phyloP scores from a whole-genome alignment of 163 green algal genomes.

The Prototheca cutis region DNA sequence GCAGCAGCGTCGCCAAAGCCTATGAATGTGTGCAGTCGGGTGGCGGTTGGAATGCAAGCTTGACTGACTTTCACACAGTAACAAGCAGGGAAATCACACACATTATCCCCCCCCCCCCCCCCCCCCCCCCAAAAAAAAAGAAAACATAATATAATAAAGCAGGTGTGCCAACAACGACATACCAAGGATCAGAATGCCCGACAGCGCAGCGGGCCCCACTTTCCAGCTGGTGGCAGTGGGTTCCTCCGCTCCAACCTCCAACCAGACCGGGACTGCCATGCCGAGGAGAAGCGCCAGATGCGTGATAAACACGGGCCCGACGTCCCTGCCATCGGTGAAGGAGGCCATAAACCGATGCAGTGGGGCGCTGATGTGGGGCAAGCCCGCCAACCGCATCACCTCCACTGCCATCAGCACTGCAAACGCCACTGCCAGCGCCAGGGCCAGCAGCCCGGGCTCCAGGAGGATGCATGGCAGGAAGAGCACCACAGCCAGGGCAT shows the following conservation, averaged over 20 bases:
- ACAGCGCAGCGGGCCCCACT: constrained; percentile 8
- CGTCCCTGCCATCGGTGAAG: constrained; percentile 39
- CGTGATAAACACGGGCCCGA: constrained; percentile 33
- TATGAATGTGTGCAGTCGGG: constrained; percentile 9
- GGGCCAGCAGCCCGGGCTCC: constrained; percentile 45
- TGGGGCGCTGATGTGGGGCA: constrained; percentile 20
- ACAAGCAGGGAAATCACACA: too few species aligned
- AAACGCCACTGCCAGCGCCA: constrained; percentile 48
- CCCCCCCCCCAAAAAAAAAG: too few species aligned
- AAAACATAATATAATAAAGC: too few species aligned
- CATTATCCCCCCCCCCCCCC: too few species aligned
- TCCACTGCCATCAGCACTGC: constrained; percentile 48
- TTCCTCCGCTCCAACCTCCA: constrained; percentile 9
- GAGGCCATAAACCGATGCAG: constrained; percentile 41
- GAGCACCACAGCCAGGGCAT: constrained; percentile 55
- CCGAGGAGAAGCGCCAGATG: constrained; percentile 70
- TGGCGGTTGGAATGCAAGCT: neutral
- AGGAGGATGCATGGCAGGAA: constrained; percentile 56
- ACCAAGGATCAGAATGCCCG: constrained; percentile 37
- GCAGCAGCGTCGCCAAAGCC: constrained; percentile 64
- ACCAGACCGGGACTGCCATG: constrained; percentile 61
- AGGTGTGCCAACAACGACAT: neutral
- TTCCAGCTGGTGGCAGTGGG: neutral
- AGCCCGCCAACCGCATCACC: constrained; percentile 25
- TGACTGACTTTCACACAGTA: too few species aligned